These are phyloP conservation scores for Russula virescens DNA, from an alignment of 768 basidiomycete species.

Conservation along the genomic window DNA sequence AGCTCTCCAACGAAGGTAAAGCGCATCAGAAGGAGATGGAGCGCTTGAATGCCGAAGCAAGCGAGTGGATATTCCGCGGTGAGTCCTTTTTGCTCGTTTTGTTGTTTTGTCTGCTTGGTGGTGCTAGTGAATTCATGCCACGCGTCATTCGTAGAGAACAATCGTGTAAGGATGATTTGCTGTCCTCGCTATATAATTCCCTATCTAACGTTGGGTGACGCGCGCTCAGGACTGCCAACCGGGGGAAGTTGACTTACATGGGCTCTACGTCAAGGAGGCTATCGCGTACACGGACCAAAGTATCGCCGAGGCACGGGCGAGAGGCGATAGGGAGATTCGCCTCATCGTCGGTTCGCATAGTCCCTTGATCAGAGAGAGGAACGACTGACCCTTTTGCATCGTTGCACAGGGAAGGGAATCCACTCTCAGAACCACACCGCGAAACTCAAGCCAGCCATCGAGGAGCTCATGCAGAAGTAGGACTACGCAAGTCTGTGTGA, in stretches of 20 bases:
- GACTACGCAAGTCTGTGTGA: constrained; percentile 20
- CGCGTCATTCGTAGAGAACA: constrained; percentile 51
- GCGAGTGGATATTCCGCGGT: constrained; percentile 84
- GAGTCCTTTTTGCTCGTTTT: constrained; percentile 22
- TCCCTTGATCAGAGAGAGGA: not conserved
- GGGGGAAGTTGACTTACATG: constrained; percentile 85
- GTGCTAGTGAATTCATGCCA: not conserved
- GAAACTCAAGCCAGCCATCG: constrained; percentile 90
- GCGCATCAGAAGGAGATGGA: constrained; percentile 74
- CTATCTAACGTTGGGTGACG: not conserved
- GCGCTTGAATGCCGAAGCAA: constrained; percentile 70
- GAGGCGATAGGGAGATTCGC: constrained; percentile 59
- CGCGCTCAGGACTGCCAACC: constrained; percentile 50
- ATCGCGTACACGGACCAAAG: constrained; percentile 66
- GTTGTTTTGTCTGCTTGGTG: not conserved
- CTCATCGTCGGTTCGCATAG: constrained; percentile 74
- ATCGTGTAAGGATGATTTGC: constrained; percentile 42
- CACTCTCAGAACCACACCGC: constrained; percentile 73
- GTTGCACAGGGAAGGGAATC: constrained; percentile 66
- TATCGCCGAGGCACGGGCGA: constrained; percentile 57
- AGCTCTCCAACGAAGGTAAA: constrained; percentile 76
- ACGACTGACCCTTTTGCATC: not conserved
- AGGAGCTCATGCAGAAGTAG: constrained; percentile 78
- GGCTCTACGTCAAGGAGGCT: constrained; percentile 91
- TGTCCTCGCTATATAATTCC: not conserved